Conservation (phyloP, 495 filamentous ascomycete genomes). For the Neurospora pannonica region DNA sequence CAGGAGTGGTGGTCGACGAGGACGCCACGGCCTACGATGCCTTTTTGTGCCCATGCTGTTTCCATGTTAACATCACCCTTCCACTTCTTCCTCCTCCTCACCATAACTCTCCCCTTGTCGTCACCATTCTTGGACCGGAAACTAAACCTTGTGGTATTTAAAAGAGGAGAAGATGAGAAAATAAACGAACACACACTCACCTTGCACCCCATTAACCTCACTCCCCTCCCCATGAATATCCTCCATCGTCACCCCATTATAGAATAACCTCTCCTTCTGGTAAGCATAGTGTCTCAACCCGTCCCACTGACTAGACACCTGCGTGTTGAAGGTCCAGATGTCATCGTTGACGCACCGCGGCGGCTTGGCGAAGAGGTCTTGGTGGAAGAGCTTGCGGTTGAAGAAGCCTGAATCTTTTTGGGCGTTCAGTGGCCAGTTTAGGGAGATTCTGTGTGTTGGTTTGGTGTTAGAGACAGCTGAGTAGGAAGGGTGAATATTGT, state of each 20-base stretch:
- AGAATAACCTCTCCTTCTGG: conserved; percentile 45
- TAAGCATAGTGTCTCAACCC: conserved; percentile 41
- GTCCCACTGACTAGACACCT: conserved; percentile 39
- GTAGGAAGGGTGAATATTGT: neutral
- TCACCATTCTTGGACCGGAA: neutral
- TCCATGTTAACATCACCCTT: conserved; percentile 7
- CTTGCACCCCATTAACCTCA: conserved; percentile 41
- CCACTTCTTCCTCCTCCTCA: conserved; percentile 10
- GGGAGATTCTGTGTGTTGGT: conserved; percentile 24
- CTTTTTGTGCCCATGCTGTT: conserved; percentile 34
- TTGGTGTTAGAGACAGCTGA: neutral
- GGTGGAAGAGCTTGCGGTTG: conserved; percentile 29
- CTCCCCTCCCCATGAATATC: conserved; percentile 40
- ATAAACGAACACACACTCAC: conserved; percentile 22
- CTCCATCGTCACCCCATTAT: conserved; percentile 49
- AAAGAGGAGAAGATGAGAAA: neutral
- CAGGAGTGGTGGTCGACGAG: conserved; percentile 50
- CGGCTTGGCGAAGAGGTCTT: conserved; percentile 28
- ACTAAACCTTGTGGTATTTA: neutral
- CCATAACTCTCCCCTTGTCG: neutral
- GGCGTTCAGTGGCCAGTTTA: conserved; percentile 37
- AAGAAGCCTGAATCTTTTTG: conserved; percentile 30
- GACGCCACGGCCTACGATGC: conserved; percentile 49
- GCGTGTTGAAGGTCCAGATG: conserved; percentile 52
- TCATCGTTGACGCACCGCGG: conserved; percentile 46